Evolutionary conservation across 805 yeast genomes (phyloP).

Genomic region (Brettanomyces custersianus): DNA sequence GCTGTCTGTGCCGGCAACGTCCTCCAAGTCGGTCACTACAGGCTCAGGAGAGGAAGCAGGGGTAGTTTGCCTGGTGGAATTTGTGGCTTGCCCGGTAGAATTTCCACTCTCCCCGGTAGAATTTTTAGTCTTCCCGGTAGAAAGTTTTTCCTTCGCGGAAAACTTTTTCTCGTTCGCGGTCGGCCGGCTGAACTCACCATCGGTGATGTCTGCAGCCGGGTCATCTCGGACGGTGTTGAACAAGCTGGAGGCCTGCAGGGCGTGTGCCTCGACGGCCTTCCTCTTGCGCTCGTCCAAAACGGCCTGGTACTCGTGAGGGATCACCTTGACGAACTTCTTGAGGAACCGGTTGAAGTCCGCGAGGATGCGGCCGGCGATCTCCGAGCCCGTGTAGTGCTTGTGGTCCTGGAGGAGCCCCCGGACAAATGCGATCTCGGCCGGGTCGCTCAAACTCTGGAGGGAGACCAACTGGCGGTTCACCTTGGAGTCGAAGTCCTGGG

Average conservation of each 20-base stretch:
- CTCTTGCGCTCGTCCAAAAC: conserved; percentile 74
- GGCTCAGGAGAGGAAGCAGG: conserved; percentile 53
- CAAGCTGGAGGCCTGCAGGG: conserved; percentile 56
- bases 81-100: too few relatives aligned
- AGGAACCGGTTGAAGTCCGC: conserved; percentile 81
- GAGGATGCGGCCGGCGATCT: conserved; percentile 76
- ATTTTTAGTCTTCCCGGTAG: not conserved
- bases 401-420: conserved; percentile 93
- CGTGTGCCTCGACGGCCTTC: conserved; percentile 53
- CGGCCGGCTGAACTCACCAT: conserved; percentile 71
- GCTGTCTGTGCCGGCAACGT: conserved; percentile 56
- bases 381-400: conserved; percentile 88
- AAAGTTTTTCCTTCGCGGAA: not conserved
- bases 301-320: conserved; percentile 85
- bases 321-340: conserved; percentile 85
- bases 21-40: conserved; percentile 81
- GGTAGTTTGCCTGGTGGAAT: too few relatives aligned
- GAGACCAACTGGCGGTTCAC: conserved; percentile 80
- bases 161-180: conserved; percentile 23
- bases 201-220: conserved; percentile 78
- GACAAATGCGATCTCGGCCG: conserved; percentile 87
- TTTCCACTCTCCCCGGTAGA: not conserved
- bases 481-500: conserved; percentile 77
- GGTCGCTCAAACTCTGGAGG: conserved; percentile 67
- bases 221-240: conserved; percentile 70